These are phyloP conservation scores for Hyaloscypha bicolor DNA, from an alignment of 495 filamentous ascomycete species.

Conservation along the genomic window DNA sequence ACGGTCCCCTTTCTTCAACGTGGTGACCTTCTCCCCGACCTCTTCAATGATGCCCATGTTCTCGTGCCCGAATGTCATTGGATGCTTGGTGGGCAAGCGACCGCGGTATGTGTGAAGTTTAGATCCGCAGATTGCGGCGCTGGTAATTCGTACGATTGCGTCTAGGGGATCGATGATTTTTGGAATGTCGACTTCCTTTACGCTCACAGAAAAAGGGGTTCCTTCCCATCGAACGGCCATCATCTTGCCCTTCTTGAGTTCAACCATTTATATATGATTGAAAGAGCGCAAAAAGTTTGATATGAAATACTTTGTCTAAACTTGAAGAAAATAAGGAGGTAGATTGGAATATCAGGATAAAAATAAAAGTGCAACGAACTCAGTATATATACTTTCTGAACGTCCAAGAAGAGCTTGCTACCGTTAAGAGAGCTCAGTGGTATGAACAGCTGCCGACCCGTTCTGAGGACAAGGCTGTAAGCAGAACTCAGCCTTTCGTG, in stretches of 20 bases:
- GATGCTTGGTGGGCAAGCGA: slow-evolving; percentile 25
- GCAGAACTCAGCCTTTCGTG: background rate
- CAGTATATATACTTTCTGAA: too few relatives aligned
- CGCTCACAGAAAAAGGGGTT: slow-evolving; percentile 7
- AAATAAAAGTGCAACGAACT: too few relatives aligned
- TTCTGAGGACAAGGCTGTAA: background rate
- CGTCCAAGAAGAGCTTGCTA: too few relatives aligned
- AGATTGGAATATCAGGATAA: too few relatives aligned
- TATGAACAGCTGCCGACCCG: too few relatives aligned
- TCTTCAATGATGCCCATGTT: slow-evolving; percentile 42
- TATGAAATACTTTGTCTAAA: too few relatives aligned
- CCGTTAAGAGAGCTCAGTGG: too few relatives aligned
- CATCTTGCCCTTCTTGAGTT: slow-evolving; percentile 14
- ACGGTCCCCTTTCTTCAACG: slow-evolving; percentile 38
- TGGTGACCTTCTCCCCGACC: slow-evolving; percentile 36
- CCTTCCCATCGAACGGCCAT: slow-evolving; percentile 20
- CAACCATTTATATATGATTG: too few relatives aligned
- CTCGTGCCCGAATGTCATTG: slow-evolving; percentile 43
- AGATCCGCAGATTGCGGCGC: slow-evolving; percentile 40
- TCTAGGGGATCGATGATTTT: slow-evolving; percentile 32
- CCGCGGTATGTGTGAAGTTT: slow-evolving; percentile 37
- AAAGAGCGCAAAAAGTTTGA: too few relatives aligned
- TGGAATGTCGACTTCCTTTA: slow-evolving; percentile 28
- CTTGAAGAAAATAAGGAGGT: too few relatives aligned
- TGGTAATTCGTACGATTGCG: slow-evolving; percentile 42